Evolutionary conservation across 805 yeast genomes (phyloP), one percentile per base, ranked within the genome.

Genomic region (Scheffersomyces stipitis): DNA sequence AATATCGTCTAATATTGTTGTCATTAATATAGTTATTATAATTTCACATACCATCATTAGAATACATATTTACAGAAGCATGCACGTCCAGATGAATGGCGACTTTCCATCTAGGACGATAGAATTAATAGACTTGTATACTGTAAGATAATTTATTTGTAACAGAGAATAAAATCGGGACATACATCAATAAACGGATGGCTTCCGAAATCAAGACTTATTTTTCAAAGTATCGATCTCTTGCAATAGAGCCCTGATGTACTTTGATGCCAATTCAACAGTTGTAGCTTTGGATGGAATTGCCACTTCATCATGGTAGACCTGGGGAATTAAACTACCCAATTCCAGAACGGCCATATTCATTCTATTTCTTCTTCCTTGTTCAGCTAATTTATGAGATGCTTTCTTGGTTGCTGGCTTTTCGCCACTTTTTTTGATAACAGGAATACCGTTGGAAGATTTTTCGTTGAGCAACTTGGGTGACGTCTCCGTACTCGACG

Each of bases 241-340:
- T 4, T 42, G 38, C 30, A 54, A 34, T 32, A 69, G 53, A 13
- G 58, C 63, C 26, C 56, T 41, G 24, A 91, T 89, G 54, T 85
- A 86, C 15, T 65, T 65, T 17, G 85, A 80, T 0, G 96, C 96
- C 52, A 88, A 68, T 58, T 91, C 99, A 3, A 93, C 96, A 0
- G 97, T 91, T 2, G 95, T 89, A 2, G 98, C 98, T 54, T 91
- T 91, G 18, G 95, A 83, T 1, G 95, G 95, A 23, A 86, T 81
- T 3, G 68, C 47, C 10, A 78, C 75, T 10, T 76, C 71, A 24
- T 76, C 83, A 38, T 73, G 78, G 49, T 79, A 65, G 16, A 60
- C 58, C 4, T 80, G 76, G 0, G 96, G 95, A 15, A 91, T 73
- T 43, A 88, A 62, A 7, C 68, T 51, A 6, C 83, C 81, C 40